These are phyloP conservation scores for Amborella trichopoda DNA, from an alignment of 164 flowering plant species.

Conservation along the genomic window DNA sequence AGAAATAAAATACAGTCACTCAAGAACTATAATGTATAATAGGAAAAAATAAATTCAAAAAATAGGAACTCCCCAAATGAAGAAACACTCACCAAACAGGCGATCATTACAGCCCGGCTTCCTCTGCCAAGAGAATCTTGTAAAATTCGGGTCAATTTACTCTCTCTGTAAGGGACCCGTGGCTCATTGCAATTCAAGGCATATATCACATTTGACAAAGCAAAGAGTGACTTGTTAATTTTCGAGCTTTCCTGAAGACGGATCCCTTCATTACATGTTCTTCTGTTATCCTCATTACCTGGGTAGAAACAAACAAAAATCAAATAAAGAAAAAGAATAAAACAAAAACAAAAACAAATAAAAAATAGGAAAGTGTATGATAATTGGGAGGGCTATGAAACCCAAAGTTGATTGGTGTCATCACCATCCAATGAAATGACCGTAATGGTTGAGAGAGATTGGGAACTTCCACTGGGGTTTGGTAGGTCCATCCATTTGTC, in stretches of 20 bases:
- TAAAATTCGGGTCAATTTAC: conserved; percentile 87
- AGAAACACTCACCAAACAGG: conserved; percentile 60
- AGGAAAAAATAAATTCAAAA: too few relatives aligned
- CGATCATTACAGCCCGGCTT: conserved; percentile 75
- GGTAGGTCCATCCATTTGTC: too few relatives aligned
- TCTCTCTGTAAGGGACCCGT: conserved; percentile 80
- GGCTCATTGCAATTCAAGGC: conserved; percentile 72
- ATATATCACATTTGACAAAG: conserved; percentile 83
- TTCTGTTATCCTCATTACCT: conserved; percentile 94
- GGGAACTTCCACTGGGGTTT: too few relatives aligned
- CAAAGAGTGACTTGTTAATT: conserved; percentile 88
- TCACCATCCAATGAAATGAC: too few relatives aligned
- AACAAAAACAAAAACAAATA: not conserved
- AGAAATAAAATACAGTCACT: not conserved
- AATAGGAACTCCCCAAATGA: not conserved
- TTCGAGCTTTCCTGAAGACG: conserved; percentile 88
- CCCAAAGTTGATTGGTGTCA: too few relatives aligned
- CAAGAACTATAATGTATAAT: too few relatives aligned
- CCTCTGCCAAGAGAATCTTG: conserved; percentile 95
- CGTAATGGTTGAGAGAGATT: too few relatives aligned
- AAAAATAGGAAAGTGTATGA: too few relatives aligned
- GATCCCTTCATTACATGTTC: conserved; percentile 75
- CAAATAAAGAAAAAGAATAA: not conserved
- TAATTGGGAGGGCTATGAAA: too few relatives aligned
- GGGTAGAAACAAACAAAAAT: conserved; percentile 2